Base-by-base conservation (phyloP, 306 rosid species). In the Corylus heterophylla region DNA sequence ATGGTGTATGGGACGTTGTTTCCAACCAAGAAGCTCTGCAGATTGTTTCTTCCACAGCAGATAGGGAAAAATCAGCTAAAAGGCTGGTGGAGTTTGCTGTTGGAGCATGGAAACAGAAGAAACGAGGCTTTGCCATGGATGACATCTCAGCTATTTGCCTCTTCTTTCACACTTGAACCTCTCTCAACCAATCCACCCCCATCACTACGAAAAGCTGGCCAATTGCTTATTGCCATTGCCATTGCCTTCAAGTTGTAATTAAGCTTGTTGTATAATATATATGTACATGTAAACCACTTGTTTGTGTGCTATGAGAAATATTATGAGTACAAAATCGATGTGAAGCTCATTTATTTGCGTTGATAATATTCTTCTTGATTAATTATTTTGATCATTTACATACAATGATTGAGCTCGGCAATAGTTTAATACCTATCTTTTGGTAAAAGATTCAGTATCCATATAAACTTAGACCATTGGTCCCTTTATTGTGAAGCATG, bases 1-100 rank as follows among this genome's bases (percentile, higher is more conserved):
- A 90, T 83, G 95, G 97, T 88, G 97, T 92, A 14, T 92, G 95
- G 95, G 97, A 92, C 83, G 95, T 86, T 58, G 75, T 90, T 12
- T 90, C 97, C 22, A 92, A 90, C 69, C 22, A 90, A 59, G 97
- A 90, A 81, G 95, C 97, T 39, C 90, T 89, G 64, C 71, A 82
- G 50, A 89, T 92, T 74, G 93, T 90, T 11, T 70, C 71, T 18
- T 80, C 91, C 27, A 49, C 88, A 0, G 51, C 87, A 59, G 69
- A 79, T n/a, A 90, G 80, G 75, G 86, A 86, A 61, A 90, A 86
- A 71, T 87, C 97, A 80, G 88, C 93, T 8, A 76, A 86, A 75
- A 87, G 81, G 68, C 85, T 92, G 0, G 95, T 92, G 77, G 85
- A 87, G 82, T 75, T 81, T 71, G 97, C 93, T 12, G 85, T 82